Conservation (phyloP, 2,329 filamentous ascomycete genomes). For the Tympanopsis confertula region DNA sequence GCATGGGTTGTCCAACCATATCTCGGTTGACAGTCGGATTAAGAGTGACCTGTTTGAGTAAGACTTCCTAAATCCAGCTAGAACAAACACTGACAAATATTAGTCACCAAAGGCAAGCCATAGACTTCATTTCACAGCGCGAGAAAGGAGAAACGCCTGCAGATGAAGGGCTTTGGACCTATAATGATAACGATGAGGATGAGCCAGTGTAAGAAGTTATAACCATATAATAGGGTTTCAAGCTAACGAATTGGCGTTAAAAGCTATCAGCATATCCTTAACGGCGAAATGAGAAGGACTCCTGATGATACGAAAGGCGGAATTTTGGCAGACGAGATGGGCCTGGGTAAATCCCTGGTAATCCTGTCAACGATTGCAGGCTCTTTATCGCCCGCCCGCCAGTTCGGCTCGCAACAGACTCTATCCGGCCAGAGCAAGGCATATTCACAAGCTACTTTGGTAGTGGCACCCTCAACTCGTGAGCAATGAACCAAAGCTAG, state of each 20-base stretch:
- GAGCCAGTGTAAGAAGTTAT: slow-evolving; percentile 3
- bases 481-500: too few relatives aligned
- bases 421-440: neutral
- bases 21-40: neutral
- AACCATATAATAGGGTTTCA: too few relatives aligned
- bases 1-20: too few relatives aligned
- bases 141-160: slow-evolving; percentile 3
- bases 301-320: slow-evolving; percentile 5
- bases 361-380: slow-evolving; percentile 4
- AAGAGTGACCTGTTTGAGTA: slow-evolving; percentile 1
- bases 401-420: too few relatives aligned
- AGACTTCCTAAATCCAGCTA: neutral
- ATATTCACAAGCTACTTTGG: slow-evolving; percentile 4
- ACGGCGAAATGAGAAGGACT: slow-evolving; percentile 3
- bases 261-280: slow-evolving; percentile 5
- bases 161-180: slow-evolving; percentile 4
- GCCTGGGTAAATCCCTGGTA: slow-evolving; percentile 6
- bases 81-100: slow-evolving; percentile 1
- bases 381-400: slow-evolving; percentile 2
- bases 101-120: slow-evolving; percentile 5
- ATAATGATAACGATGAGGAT: slow-evolving; percentile 2
- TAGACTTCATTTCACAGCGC: slow-evolving; percentile 5
- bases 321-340: slow-evolving; percentile 8
- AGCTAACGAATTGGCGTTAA: neutral
- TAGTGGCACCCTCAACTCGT: slow-evolving; percentile 5